phyloP scores from a whole-genome alignment of 202 grass and related monocot species.

The Hordeum pubiflorum region DNA sequence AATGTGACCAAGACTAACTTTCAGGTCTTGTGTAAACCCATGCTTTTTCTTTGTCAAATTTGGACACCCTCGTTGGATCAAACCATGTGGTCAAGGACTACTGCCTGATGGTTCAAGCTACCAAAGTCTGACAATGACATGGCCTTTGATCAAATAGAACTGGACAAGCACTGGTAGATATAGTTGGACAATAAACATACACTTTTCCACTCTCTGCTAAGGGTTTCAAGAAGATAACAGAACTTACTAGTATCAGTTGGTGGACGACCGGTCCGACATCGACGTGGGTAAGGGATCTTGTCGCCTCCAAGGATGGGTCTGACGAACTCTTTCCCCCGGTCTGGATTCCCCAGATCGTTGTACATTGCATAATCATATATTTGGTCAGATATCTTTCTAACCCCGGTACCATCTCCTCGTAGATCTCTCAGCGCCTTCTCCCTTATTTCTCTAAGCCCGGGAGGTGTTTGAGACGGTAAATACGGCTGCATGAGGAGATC shows the following conservation, averaged over 20 bases:
- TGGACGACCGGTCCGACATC: slow-evolving; percentile 80
- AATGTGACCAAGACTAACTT: slow-evolving; percentile 6
- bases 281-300: slow-evolving; percentile 79
- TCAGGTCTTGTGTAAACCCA: not conserved
- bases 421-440: slow-evolving; percentile 74
- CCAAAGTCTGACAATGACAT: slow-evolving; percentile 24
- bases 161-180: slow-evolving; percentile 18
- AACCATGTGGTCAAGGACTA: slow-evolving; percentile 13
- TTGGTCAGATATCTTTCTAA: slow-evolving; percentile 69
- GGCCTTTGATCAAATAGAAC: slow-evolving; percentile 11
- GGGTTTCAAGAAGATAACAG: not conserved
- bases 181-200: slow-evolving; percentile 28
- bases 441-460: slow-evolving; percentile 62
- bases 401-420: slow-evolving; percentile 69
- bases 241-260: slow-evolving; percentile 88
- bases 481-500: slow-evolving; percentile 67
- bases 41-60: slow-evolving; percentile 3
- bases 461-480: slow-evolving; percentile 79
- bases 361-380: slow-evolving; percentile 85
- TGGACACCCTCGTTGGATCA: not conserved
- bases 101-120: slow-evolving; percentile 6
- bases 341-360: slow-evolving; percentile 95
- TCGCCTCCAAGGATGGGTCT: slow-evolving; percentile 67
- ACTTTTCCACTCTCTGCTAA: not conserved
- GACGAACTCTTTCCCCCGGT: slow-evolving; percentile 52